Percentiles rank a stretch among this genome's conserved stretches.
Conservation (phyloP, 1,284 basidiomycete species). For the Boletus albobrunnescens region DNA sequence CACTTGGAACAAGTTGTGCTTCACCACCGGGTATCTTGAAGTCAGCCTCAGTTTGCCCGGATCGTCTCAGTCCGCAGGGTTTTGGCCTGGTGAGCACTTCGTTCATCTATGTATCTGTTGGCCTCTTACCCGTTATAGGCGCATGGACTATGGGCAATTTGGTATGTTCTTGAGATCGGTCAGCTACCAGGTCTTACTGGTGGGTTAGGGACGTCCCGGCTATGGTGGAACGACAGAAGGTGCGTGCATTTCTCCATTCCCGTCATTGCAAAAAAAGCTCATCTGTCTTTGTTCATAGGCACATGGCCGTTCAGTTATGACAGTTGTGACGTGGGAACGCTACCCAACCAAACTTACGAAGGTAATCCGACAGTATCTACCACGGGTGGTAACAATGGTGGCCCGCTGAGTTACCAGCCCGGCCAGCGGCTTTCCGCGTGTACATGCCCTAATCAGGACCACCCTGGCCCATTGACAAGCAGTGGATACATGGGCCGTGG, state of each 20-base stretch:
- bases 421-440: slow-evolving; percentile 80
- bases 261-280: not conserved
- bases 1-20: slow-evolving; percentile 91
- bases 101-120: slow-evolving; percentile 2
- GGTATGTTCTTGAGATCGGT: slow-evolving; percentile 28
- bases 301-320: slow-evolving; percentile 83
- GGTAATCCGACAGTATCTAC: slow-evolving; percentile 48
- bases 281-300: slow-evolving; percentile 24
- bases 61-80: slow-evolving; percentile 59
- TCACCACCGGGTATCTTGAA: slow-evolving; percentile 89
- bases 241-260: slow-evolving; percentile 25
- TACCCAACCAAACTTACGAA: slow-evolving; percentile 69
- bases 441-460: slow-evolving; percentile 76
- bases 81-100: slow-evolving; percentile 59
- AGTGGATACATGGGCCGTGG: slow-evolving; percentile 68
- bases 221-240: slow-evolving; percentile 59
- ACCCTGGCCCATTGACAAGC: slow-evolving; percentile 65
- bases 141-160: slow-evolving; percentile 85
- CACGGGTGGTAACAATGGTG: slow-evolving; percentile 48
- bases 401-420: slow-evolving; percentile 61
- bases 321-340: slow-evolving; percentile 79
- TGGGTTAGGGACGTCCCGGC: slow-evolving; percentile 66
- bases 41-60: slow-evolving; percentile 82
- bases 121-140: slow-evolving; percentile 35
- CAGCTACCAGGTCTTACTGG: slow-evolving; percentile 12